These are phyloP conservation scores for Exophiala viscosa DNA, from an alignment of 2,329 filamentous ascomycete species.

Conservation along the genomic window DNA sequence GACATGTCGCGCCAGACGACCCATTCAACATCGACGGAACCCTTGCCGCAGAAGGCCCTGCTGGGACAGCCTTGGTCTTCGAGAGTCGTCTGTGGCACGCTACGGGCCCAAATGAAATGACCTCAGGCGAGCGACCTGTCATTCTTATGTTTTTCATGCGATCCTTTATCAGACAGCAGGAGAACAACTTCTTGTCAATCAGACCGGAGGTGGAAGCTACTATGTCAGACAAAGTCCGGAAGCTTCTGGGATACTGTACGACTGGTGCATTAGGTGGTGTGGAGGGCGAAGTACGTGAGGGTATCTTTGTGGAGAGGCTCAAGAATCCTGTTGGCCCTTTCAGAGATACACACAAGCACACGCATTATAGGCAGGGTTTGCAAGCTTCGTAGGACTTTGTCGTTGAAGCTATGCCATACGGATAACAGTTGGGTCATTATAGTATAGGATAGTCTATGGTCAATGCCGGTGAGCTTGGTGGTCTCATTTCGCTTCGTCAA, in stretches of 20 bases:
- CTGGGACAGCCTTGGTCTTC: slow-evolving; percentile 16
- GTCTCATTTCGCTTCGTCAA: no score
- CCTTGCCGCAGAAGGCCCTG: slow-evolving; percentile 12
- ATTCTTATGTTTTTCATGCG: slow-evolving; percentile 35
- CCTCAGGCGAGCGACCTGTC: slow-evolving; percentile 26
- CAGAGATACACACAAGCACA: slow-evolving; percentile 12
- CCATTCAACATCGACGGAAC: slow-evolving; percentile 15
- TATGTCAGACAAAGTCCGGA: slow-evolving; percentile 27
- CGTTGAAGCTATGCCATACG: no score
- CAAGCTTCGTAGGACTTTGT: no score
- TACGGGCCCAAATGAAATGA: slow-evolving; percentile 19
- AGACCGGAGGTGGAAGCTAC: slow-evolving; percentile 30
- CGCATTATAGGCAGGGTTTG: slow-evolving; percentile 6
- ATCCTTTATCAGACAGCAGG: slow-evolving; percentile 32
- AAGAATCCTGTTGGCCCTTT: slow-evolving; percentile 13
- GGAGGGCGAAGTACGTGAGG: slow-evolving; percentile 16
- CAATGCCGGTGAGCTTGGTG: no score
- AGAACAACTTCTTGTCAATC: slow-evolving; percentile 33
- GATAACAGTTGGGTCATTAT: no score
- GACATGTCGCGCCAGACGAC: slow-evolving; percentile 12
- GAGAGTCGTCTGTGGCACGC: slow-evolving; percentile 19
- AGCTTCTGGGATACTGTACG: slow-evolving; percentile 11
- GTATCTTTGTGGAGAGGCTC: slow-evolving; percentile 13
- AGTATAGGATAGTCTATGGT: no score
- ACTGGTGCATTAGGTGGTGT: slow-evolving; percentile 13